Evolutionary conservation across 2,329 filamentous ascomycete genomes (phyloP).

Genomic region (Nothophoma quercina): DNA sequence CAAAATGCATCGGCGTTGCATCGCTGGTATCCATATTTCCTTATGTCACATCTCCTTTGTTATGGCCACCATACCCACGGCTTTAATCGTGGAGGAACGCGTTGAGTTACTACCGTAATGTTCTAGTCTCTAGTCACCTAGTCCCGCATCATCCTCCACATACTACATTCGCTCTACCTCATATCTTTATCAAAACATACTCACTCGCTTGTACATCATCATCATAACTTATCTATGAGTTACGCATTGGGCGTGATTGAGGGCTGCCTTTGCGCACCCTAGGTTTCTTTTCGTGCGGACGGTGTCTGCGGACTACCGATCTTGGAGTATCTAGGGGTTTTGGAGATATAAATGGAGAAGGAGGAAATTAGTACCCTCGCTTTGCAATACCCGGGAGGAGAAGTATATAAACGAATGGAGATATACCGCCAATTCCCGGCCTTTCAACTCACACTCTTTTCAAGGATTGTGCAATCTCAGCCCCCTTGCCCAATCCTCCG

Average conservation of each 20-base stretch:
- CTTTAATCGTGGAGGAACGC: constrained; percentile 29
- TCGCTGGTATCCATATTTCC: no score
- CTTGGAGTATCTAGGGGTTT: background rate
- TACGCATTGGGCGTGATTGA: background rate
- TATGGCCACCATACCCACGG: constrained; percentile 5
- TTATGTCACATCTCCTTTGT: constrained; percentile 10
- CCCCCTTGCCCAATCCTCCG: no score
- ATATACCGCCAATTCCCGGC: background rate
- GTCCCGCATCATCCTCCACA: constrained; percentile 33
- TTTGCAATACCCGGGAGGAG: background rate
- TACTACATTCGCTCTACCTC: constrained; percentile 8
- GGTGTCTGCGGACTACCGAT: background rate
- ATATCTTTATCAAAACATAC: constrained; percentile 5
- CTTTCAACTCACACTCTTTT: no score
- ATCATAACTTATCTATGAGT: background rate
- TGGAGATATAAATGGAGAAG: background rate
- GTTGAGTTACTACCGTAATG: constrained; percentile 41
- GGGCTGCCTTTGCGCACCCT: background rate
- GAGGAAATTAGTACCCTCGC: background rate
- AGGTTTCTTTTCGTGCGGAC: background rate
- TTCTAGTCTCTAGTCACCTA: constrained; percentile 42
- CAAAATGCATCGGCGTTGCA: no score
- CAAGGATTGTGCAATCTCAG: no score
- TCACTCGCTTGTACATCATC: constrained; percentile 10
- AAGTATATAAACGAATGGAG: background rate